Percentiles rank a stretch among this genome's conserved stretches.
These are phyloP conservation scores for Paraconiothyrium brasiliense DNA, from an alignment of 2,329 filamentous ascomycete genomes.

Conservation along the genomic window DNA sequence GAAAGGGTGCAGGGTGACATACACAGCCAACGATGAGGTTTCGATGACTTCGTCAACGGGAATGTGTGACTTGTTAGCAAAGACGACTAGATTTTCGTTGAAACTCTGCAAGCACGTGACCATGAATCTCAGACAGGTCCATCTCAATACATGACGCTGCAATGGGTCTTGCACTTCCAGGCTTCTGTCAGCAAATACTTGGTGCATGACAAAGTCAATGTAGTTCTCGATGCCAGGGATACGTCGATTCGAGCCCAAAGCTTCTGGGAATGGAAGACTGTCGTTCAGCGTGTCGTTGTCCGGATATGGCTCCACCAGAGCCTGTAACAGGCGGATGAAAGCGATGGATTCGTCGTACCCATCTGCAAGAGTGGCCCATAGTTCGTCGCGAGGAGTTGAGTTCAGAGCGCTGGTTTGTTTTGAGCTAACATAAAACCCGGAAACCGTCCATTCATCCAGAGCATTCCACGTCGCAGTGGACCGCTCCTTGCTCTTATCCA, in stretches of 20 bases:
- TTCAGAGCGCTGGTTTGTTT: constrained; percentile 40
- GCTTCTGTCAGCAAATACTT: constrained; percentile 74
- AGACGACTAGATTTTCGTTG: constrained; percentile 90
- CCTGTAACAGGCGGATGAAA: constrained; percentile 79
- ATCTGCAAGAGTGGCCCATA: constrained; percentile 77
- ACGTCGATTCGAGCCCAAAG: constrained; percentile 78
- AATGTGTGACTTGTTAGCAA: constrained; percentile 81
- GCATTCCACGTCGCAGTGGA: constrained; percentile 80
- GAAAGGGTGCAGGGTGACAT: constrained; percentile 90
- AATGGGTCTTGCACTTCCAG: constrained; percentile 70
- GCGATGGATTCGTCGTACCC: constrained; percentile 87
- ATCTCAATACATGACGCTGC: constrained; percentile 77
- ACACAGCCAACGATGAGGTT: constrained; percentile 77
- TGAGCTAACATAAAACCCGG: constrained; percentile 44
- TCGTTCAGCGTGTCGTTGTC: constrained; percentile 74
- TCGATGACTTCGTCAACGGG: constrained; percentile 78
- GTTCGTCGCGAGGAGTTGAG: constrained; percentile 48
- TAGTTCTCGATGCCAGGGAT: constrained; percentile 91
- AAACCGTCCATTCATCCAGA: constrained; percentile 78
- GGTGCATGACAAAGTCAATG: constrained; percentile 87
- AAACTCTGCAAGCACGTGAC: constrained; percentile 82
- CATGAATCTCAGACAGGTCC: constrained; percentile 86
- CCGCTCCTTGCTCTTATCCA: constrained; percentile 73
- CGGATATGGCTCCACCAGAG: constrained; percentile 73
- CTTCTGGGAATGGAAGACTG: constrained; percentile 84